A percentile compares a stretch with the other conserved stretches of the same genome.
These are phyloP conservation scores for Jatropha curcas DNA, from an alignment of 345 rosid genomes.

Conservation along the genomic window DNA sequence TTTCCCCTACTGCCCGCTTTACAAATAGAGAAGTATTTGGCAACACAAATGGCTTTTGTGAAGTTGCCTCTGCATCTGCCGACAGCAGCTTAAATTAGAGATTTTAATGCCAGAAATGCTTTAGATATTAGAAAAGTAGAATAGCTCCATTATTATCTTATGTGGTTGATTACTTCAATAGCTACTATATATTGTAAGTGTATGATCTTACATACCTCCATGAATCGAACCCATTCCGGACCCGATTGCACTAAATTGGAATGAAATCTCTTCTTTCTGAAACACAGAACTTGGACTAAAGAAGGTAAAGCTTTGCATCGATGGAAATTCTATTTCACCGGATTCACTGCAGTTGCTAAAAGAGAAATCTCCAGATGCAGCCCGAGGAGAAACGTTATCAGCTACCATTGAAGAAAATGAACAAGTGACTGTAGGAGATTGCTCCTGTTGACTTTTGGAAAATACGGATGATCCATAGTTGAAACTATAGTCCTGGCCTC, in stretches of 20 bases:
- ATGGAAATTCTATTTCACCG: constrained; percentile 32
- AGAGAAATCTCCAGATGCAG: constrained; percentile 51
- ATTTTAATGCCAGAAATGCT: no score
- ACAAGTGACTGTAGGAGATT: constrained; percentile 42
- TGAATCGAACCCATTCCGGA: constrained; percentile 27
- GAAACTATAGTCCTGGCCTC: constrained; percentile 65
- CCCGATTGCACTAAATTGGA: constrained; percentile 7
- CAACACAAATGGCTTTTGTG: constrained; percentile 37
- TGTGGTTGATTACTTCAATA: not conserved
- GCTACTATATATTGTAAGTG: not conserved
- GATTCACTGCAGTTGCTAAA: constrained; percentile 49
- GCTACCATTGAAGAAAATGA: constrained; percentile 57
- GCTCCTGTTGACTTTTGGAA: constrained; percentile 24
- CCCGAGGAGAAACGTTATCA: constrained; percentile 26
- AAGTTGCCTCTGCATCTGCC: constrained; percentile 35
- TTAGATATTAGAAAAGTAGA: no score
- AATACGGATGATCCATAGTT: constrained; percentile 29
- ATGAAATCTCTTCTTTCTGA: constrained; percentile 21
- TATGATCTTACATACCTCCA: constrained; percentile 35
- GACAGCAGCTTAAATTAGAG: constrained; percentile 8
- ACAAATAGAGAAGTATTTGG: constrained; percentile 30
- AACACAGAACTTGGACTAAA: constrained; percentile 41
- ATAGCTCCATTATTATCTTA: not conserved
- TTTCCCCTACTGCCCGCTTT: constrained; percentile 36
- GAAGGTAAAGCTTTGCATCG: constrained; percentile 77